phyloP scores from a whole-genome alignment of 1,139 yeast genomes.

The Dujonia santamariae region DNA sequence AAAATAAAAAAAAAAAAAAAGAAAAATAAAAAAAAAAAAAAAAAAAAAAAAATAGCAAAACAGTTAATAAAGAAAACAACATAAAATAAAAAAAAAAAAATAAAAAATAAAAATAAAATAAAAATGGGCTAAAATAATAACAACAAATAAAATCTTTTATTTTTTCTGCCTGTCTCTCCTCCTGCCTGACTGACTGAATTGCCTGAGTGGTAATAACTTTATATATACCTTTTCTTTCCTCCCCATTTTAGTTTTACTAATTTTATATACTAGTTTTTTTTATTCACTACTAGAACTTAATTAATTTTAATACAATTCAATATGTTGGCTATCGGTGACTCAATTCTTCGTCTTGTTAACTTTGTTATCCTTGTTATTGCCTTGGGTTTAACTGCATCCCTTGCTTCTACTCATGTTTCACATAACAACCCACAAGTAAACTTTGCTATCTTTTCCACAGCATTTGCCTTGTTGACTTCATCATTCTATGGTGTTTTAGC shows the following conservation, averaged over 20 bases:
- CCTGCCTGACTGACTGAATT: no score
- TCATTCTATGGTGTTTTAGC: constrained; percentile 78
- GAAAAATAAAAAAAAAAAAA: constrained; percentile 2
- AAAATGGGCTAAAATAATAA: no score
- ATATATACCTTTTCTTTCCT: no score
- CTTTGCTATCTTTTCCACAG: constrained; percentile 82
- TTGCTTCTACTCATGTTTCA: constrained; percentile 62
- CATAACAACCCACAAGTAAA: constrained; percentile 78
- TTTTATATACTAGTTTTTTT: constrained; percentile 2
- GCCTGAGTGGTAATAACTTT: no score
- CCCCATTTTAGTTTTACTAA: not conserved
- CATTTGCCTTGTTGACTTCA: constrained; percentile 79
- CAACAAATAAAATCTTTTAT: no score
- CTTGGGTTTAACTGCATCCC: constrained; percentile 82
- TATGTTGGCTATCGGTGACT: constrained; percentile 70
- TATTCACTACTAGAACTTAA: not conserved
- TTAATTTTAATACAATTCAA: constrained; percentile 8
- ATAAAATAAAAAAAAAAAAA: no score
- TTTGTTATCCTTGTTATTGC: constrained; percentile 72
- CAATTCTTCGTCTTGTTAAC: constrained; percentile 69
- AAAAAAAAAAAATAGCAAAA: not conserved
- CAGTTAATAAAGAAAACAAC: no score
- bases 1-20: constrained; percentile 1
- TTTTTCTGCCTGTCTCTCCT: no score
- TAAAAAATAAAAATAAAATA: no score